phyloP scores from a whole-genome alignment of 1,284 basidiomycete species.

The Ustilago loliicola region DNA sequence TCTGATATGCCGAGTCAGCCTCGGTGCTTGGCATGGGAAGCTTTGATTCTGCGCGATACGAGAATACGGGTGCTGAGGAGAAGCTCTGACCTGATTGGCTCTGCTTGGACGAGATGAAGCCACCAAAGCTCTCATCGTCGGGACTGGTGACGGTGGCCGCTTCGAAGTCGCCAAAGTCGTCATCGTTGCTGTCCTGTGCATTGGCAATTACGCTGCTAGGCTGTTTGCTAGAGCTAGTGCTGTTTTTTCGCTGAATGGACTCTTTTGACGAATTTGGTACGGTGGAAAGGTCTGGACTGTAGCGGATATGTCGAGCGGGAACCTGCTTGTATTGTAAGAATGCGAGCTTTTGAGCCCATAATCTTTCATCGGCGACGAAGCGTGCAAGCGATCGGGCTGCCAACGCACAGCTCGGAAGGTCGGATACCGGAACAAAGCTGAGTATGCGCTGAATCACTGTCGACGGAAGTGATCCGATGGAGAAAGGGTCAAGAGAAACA shows the following conservation, averaged over 20 bases:
- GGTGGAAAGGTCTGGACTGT: conserved; percentile 47
- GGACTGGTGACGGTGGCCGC: conserved; percentile 29
- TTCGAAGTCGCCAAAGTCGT: conserved; percentile 80
- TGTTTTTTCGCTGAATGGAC: conserved; percentile 9
- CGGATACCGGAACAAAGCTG: conserved; percentile 39
- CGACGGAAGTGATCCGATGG: conserved; percentile 44
- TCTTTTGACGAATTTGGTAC: conserved; percentile 16
- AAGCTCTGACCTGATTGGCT: conserved; percentile 32
- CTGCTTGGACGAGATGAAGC: conserved; percentile 74
- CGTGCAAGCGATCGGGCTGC: conserved; percentile 47
- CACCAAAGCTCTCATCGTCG: conserved; percentile 72
- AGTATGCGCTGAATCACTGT: conserved; percentile 50
- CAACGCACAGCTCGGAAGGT: conserved; percentile 46
- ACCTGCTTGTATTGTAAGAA: conserved; percentile 50
- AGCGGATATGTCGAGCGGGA: conserved; percentile 34
- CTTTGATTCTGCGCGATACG: conserved; percentile 40
- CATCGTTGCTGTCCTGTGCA: conserved; percentile 72
- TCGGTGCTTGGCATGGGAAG: conserved; percentile 40
- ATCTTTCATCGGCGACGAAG: conserved; percentile 55
- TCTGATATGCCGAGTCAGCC: conserved; percentile 46
- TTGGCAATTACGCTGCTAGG: not conserved
- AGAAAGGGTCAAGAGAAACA: conserved; percentile 45
- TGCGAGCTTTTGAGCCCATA: conserved; percentile 53
- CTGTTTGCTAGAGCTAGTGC: not conserved
- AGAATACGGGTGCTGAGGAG: conserved; percentile 50